These are phyloP conservation scores for Fusarium nanum DNA, from an alignment of 2,329 filamentous ascomycete genomes.

Conservation along the genomic window DNA sequence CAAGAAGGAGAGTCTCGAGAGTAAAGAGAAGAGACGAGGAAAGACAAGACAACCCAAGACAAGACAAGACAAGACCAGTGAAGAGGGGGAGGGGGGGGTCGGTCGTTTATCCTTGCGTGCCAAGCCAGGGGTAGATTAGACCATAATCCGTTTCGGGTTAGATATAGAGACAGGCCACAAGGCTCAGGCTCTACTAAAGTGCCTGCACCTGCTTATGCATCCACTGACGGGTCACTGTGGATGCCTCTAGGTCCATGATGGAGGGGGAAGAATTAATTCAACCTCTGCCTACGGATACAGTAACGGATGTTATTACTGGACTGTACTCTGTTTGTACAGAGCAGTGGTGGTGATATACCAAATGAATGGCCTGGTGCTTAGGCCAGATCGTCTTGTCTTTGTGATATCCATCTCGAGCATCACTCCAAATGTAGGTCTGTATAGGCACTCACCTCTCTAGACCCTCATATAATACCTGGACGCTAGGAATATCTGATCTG, in stretches of 20 bases:
- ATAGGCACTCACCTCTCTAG: not conserved
- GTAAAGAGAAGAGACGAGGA: not conserved
- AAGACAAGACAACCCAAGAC: not conserved
- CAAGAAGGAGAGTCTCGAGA: not conserved
- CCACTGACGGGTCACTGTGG: conserved; percentile 36
- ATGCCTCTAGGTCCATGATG: conserved; percentile 25
- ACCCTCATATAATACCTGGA: not conserved
- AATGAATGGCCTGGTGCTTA: not conserved
- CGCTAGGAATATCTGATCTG: not conserved
- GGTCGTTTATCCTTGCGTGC: conserved; percentile 21
- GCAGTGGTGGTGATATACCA: not conserved
- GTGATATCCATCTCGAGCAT: not conserved
- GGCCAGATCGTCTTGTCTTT: not conserved
- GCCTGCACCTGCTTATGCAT: conserved; percentile 42
- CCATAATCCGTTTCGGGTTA: conserved; percentile 30
- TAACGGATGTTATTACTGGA: not conserved
- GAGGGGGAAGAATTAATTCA: conserved; percentile 12
- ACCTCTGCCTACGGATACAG: not conserved
- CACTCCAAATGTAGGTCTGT: not conserved
- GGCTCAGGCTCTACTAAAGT: conserved; percentile 43
- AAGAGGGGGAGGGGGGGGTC: conserved; percentile 15
- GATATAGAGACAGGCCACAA: conserved; percentile 21
- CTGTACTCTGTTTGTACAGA: not conserved
- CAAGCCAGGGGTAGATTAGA: conserved; percentile 43
- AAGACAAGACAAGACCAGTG: not conserved